These are phyloP conservation scores for Daucus carota DNA, from an alignment of 129 eudicot species.

Conservation along the genomic window DH1_v3.0 NC_030382.2:40243501-40244000, in stretches of 20 bases:
- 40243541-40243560: conserved; percentile 10
- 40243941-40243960: conserved; percentile 22
- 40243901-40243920: conserved; percentile 8
- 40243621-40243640: conserved; percentile 2
- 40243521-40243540: too few species aligned
- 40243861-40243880: background rate
- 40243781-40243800: background rate
- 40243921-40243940: conserved; percentile 9
- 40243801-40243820: conserved; percentile 11
- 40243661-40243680: conserved; percentile 88
- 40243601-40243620: background rate
- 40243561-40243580: conserved; percentile 10
- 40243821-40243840: background rate
- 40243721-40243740: conserved; percentile 14
- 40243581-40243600: background rate
- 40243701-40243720: conserved; percentile 41
- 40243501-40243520: background rate
- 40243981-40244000: background rate
- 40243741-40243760: conserved; percentile 9
- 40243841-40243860: background rate
- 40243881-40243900: background rate
- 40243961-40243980: conserved; percentile 22
- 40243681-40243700: conserved; percentile 74
- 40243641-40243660: conserved; percentile 9
- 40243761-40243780: background rate